Percentiles rank a stretch among this genome's conserved stretches.
Conservation (phyloP, 225 moss, liverwort and hornwort species). For the Rhytidiadelphus loreus region DNA sequence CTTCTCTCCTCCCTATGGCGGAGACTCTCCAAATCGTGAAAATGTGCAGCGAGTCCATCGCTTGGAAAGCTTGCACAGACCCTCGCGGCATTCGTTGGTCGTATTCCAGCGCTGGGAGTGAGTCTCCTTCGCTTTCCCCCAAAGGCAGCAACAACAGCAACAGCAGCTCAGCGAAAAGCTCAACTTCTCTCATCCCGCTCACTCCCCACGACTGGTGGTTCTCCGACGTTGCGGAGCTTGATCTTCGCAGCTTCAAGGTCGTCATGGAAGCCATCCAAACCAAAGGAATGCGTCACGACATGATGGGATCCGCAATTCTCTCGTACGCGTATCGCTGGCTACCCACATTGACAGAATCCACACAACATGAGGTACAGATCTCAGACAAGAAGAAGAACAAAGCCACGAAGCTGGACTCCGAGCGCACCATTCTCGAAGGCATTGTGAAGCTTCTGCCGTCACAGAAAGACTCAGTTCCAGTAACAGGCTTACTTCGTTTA, state of each 20-base stretch:
- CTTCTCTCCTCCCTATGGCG: conserved; percentile 51
- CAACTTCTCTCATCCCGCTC: neutral
- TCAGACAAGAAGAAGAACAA: conserved; percentile 27
- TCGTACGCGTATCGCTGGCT: conserved; percentile 65
- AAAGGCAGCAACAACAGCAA: neutral
- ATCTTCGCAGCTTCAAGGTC: conserved; percentile 44
- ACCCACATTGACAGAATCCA: neutral
- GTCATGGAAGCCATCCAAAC: conserved; percentile 71
- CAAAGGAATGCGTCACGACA: conserved; percentile 81
- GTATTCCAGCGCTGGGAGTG: conserved; percentile 48
- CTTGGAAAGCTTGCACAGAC: conserved; percentile 91
- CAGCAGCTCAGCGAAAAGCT: conserved; percentile 9
- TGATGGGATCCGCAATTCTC: conserved; percentile 68
- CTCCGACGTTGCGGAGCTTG: conserved; percentile 55
- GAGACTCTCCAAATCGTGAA: conserved; percentile 73
- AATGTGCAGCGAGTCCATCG: conserved; percentile 80
- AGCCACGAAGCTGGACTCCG: conserved; percentile 4
- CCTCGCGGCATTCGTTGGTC: conserved; percentile 88
- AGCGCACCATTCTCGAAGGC: conserved; percentile 48
- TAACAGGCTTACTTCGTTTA: conserved; percentile 49
- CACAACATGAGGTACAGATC: neutral
- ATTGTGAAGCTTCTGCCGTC: conserved; percentile 42
- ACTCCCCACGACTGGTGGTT: conserved; percentile 88
- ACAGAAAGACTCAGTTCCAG: conserved; percentile 54
- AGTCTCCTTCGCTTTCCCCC: conserved; percentile 33